A percentile compares a stretch with the other conserved stretches of the same genome.
Evolutionary conservation across 306 rosid species (phyloP).

Genomic region (Prosopis cineraria): DNA sequence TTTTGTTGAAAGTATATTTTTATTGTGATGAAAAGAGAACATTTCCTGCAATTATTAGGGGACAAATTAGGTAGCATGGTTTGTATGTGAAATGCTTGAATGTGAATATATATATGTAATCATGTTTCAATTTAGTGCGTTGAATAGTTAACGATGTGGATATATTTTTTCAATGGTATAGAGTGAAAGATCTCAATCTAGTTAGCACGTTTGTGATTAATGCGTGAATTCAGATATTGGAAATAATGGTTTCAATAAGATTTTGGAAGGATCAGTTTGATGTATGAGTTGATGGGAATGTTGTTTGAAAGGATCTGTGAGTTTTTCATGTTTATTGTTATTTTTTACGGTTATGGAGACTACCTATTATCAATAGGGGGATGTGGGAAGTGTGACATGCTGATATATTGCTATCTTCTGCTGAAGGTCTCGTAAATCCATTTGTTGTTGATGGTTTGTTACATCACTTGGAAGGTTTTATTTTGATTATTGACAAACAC

Average conservation of each 20-base stretch:
- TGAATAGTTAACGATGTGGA: constrained; percentile 4
- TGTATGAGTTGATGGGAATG: neutral
- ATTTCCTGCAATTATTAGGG: neutral
- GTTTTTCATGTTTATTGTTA: neutral
- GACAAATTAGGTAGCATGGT: neutral
- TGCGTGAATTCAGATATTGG: neutral
- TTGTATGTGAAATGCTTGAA: constrained; percentile 20
- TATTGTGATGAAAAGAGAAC: neutral
- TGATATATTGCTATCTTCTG: neutral
- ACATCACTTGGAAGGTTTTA: neutral
- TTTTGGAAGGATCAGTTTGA: neutral
- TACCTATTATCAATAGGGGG: neutral
- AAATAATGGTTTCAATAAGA: neutral
- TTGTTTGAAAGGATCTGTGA: neutral
- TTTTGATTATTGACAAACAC: neutral
- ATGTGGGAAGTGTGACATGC: neutral
- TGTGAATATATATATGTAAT: neutral
- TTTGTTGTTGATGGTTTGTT: neutral
- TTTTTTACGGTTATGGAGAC: neutral
- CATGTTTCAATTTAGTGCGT: neutral
- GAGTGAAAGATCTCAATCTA: neutral
- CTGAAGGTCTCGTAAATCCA: neutral
- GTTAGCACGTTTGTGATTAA: neutral
- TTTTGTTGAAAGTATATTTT: constrained; percentile 15
- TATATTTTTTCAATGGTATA: neutral